Percentiles rank a stretch among this genome's conserved stretches.
These are phyloP conservation scores for Dalbergia cultrata DNA, from an alignment of 306 rosid genomes.

Conservation along the genomic window DNA sequence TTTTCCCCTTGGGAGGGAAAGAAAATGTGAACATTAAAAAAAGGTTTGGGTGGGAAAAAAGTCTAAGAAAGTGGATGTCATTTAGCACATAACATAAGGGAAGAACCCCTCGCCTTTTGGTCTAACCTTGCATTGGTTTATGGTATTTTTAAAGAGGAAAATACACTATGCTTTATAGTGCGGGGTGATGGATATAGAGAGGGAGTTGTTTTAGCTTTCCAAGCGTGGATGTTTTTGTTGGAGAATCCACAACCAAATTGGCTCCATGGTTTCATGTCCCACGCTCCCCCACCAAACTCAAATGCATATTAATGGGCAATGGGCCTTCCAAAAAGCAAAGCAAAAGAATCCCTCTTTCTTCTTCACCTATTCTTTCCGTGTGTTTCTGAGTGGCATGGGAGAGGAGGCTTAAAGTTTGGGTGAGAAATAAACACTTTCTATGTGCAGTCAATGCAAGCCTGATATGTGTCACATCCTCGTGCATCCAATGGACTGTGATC, in stretches of 20 bases:
- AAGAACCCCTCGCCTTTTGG: conserved; percentile 48
- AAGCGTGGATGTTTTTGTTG: conserved; percentile 88
- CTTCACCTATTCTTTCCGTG: not conserved
- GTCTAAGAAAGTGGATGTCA: conserved; percentile 64
- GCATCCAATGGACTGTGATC: conserved; percentile 24
- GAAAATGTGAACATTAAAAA: conserved; percentile 40
- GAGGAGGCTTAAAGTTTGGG: conserved; percentile 17
- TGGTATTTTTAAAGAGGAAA: conserved; percentile 40
- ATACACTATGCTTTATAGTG: conserved; percentile 55
- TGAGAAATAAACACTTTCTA: not conserved
- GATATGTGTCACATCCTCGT: conserved; percentile 43
- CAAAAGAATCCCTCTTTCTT: not conserved
- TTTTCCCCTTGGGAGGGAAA: conserved; percentile 31
- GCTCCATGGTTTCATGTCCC: conserved; percentile 79
- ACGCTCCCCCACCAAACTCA: conserved; percentile 63
- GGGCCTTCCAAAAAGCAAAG: conserved; percentile 13
- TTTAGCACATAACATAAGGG: conserved; percentile 45
- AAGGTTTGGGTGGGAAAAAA: conserved; percentile 53
- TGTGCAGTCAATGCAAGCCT: conserved; percentile 19
- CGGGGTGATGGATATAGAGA: conserved; percentile 57
- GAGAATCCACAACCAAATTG: conserved; percentile 91
- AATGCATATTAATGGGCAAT: conserved; percentile 41
- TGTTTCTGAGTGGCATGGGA: conserved; percentile 18
- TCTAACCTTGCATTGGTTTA: conserved; percentile 45
- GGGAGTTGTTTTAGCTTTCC: conserved; percentile 61